These are phyloP conservation scores for Cytospora paraplurivora DNA, from an alignment of 2,329 filamentous ascomycete genomes.

Conservation along the genomic window DNA sequence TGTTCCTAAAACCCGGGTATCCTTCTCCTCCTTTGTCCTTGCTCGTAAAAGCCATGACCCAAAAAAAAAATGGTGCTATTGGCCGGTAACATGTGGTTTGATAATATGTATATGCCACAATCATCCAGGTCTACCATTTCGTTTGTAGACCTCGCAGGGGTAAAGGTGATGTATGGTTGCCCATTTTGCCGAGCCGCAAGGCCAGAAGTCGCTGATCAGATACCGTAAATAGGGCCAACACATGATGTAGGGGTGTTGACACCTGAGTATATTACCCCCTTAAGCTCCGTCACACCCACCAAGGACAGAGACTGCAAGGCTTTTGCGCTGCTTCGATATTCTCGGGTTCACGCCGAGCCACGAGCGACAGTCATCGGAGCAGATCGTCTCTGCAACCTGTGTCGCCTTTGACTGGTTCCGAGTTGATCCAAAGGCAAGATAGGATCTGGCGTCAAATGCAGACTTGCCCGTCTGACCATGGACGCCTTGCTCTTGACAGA, in stretches of 20 bases:
- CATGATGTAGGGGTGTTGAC: neutral
- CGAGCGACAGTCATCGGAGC: neutral
- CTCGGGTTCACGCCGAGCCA: slow-evolving; percentile 2
- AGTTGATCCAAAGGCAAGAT: neutral
- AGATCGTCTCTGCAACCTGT: neutral
- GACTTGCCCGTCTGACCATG: slow-evolving; percentile 11
- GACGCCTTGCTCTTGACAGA: slow-evolving; percentile 3
- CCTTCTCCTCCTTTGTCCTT: neutral
- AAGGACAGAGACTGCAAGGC: neutral
- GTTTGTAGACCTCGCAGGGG: slow-evolving; percentile 3
- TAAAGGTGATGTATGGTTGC: neutral
- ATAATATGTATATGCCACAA: slow-evolving; percentile 6
- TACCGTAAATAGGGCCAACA: neutral
- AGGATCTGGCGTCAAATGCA: neutral
- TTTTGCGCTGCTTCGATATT: neutral
- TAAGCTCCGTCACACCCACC: neutral
- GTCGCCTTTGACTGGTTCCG: slow-evolving; percentile 2
- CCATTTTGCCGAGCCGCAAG: neutral
- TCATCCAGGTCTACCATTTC: slow-evolving; percentile 18
- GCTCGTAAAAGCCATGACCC: neutral
- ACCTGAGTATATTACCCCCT: neutral
- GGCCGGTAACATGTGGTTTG: slow-evolving; percentile 1
- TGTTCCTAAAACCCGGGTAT: slow-evolving; percentile 7
- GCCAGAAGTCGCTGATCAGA: neutral
- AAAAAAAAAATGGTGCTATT: slow-evolving; percentile 7